Evolutionary conservation across 2,329 filamentous ascomycete species (phyloP), one percentile per base, ranked within the genome.

Genomic region (Arthrobotrys megalospora): DNA sequence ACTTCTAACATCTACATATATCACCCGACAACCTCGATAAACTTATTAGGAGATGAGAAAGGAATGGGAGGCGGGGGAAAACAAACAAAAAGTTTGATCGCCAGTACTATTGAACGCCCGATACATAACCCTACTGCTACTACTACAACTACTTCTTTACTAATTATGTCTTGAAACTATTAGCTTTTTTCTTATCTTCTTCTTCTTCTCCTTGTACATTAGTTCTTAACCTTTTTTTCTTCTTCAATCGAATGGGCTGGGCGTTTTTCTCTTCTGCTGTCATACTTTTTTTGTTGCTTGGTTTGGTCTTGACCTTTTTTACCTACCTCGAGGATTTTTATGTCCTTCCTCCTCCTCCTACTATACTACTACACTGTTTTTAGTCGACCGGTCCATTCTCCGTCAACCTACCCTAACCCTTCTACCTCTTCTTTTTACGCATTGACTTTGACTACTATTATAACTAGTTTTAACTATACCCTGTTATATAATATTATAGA

Each of bases 271-370:
- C 36, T 60, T 73, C 36, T 34, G 53, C 19, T 38, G 43, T 64
- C 32, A 53, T 52, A 76, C 70, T 80, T 80, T n/a, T 10, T 16
- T 24, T 21, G 8, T 19, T 8, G 34, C 16, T 41, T 58, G 19
- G 62, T 79, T 53, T 71, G n/a, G n/a, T n/a, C n/a, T n/a, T n/a
- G n/a, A n/a, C n/a, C 24, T 36, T 78, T 58, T 69, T 68, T 79
- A 64, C 68, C 62, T 64, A 36, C 32, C 24, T 55, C 16, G 1
- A 19, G 53, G 28, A 62, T 50, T 16, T 28, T 60, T 41, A 43
- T 21, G 2, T 41, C 32, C 38, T 53, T n/a, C 19, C 12, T 38
- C 32, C n/a, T 70, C 12, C 43, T 43, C 16, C 12, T n/a, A n/a
- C n/a, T n/a, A n/a, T 38, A 7, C n/a, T 45, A 6, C 41, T 16